phyloP scores from a whole-genome alignment of 345 rosid genomes.

The Stellera chamaejasme region DNA sequence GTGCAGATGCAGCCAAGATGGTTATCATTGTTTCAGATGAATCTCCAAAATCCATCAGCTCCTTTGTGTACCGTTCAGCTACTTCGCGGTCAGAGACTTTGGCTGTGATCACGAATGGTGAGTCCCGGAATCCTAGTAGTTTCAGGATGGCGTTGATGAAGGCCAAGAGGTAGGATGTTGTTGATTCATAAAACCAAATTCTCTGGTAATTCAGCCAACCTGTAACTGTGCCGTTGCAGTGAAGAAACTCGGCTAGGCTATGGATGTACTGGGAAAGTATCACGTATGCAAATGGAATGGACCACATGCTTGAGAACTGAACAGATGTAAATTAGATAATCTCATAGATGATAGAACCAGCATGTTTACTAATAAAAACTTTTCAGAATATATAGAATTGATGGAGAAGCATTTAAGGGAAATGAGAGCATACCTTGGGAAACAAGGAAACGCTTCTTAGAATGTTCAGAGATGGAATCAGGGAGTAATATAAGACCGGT shows the following conservation, averaged over 20 bases:
- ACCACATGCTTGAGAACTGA: constrained; percentile 22
- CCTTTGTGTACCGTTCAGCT: constrained; percentile 22
- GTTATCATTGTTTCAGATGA: constrained; percentile 23
- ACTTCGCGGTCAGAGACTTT: constrained; percentile 32
- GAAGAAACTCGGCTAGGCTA: constrained; percentile 19
- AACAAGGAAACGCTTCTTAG: constrained; percentile 48
- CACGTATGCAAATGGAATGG: constrained; percentile 28
- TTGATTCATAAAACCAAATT: constrained; percentile 24
- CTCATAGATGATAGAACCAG: not conserved
- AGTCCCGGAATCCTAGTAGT: constrained; percentile 24
- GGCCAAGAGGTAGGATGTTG: constrained; percentile 21
- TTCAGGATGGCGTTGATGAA: constrained; percentile 20
- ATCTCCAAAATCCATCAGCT: constrained; percentile 36
- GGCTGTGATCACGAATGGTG: constrained; percentile 24
- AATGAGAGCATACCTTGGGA: constrained; percentile 38
- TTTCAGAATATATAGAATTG: not conserved
- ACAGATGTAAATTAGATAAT: not conserved
- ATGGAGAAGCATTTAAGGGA: not conserved
- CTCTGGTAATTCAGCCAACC: constrained; percentile 43
- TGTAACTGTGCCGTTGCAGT: constrained; percentile 15
- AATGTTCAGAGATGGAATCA: constrained; percentile 50
- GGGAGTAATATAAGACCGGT: constrained; percentile 35
- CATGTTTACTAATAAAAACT: too few relatives aligned
- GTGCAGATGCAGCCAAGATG: constrained; percentile 25
- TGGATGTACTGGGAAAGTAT: constrained; percentile 15